Evolutionary conservation across 306 rosid genomes (phyloP), one percentile per base, ranked within the genome.

Genomic region (Quercus cerris): DNA sequence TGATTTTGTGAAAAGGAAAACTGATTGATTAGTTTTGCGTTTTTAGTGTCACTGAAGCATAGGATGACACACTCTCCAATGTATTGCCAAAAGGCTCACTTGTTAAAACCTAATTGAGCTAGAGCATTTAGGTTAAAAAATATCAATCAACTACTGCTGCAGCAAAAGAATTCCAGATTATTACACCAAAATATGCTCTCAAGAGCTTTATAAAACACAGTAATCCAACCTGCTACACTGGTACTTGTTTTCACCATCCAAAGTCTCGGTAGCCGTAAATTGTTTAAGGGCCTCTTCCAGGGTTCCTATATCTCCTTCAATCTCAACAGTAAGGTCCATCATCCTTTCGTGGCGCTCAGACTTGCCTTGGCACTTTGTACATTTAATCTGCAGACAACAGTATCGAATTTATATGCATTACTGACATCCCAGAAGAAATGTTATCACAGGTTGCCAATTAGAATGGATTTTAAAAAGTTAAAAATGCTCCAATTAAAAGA

Each of bases 301-400:
- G 82, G 89, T 91, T 83, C 91, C 78, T 84, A 94, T 91, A 76
- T 94, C 95, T 77, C 99, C 99, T 87, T 89, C 97, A 77, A 94
- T 94, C 92, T 90, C 97, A 80, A 94, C 97, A 19, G 97, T 87
- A 38, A 94, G 88, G 86, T 94, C 99, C 99, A 94, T 93, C 91
- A 95, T 95, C 81, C 93, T 89, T 87, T 95, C 99, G 51, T 89
- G 98, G 81, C 91, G 89, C 90, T 93, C 98, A 51, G 99, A 95
- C 90, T 91, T 95, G 73, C 91, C 92, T 61, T 88, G 87, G 88
- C 99, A 95, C 87, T 86, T 95, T 77, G 89, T 84, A 86, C 98
- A 95, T 82, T 93, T 90, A 80, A 95, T 95, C 98, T 95, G 93
- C 74, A 68, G 75, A 85, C 56, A 63, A 71, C 52, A 75, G 57